A percentile compares a stretch with the other conserved stretches of the same genome.
phyloP scores from a whole-genome alignment of 164 flowering plant species.

The Stephania yunnanensis region DNA sequence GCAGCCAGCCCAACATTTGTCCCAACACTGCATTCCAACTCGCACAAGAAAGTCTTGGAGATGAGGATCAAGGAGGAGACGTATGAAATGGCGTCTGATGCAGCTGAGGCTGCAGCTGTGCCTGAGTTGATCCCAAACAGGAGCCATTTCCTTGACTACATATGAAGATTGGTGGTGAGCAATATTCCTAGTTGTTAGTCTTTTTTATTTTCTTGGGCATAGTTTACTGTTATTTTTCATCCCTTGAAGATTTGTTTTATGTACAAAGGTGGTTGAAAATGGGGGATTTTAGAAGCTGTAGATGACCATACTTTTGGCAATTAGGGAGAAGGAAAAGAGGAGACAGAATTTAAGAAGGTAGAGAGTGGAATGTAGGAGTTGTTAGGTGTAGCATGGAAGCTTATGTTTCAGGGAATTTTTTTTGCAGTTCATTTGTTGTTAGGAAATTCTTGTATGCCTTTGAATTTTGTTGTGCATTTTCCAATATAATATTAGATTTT shows the following conservation, averaged over 20 bases:
- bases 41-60: slow-evolving; percentile 86
- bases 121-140: slow-evolving; percentile 23
- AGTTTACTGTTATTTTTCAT: slow-evolving; percentile 28
- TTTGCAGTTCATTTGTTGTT: slow-evolving; percentile 59
- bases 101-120: background rate
- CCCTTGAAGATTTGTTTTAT: slow-evolving; percentile 12
- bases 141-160: slow-evolving; percentile 19
- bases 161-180: slow-evolving; percentile 2
- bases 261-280: slow-evolving; percentile 38
- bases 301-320: slow-evolving; percentile 31
- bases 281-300: slow-evolving; percentile 20
- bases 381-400: background rate
- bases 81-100: slow-evolving; percentile 5
- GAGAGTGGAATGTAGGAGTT: slow-evolving; percentile 4
- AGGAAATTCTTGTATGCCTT: slow-evolving; percentile 33
- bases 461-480: slow-evolving; percentile 3
- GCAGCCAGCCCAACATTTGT: slow-evolving; percentile 93
- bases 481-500: background rate
- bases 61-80: slow-evolving; percentile 46
- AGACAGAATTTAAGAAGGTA: slow-evolving; percentile 18
- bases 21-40: slow-evolving; percentile 80
- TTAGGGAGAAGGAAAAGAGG: slow-evolving; percentile 18
- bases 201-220: slow-evolving; percentile 27
- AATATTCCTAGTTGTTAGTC: slow-evolving; percentile 9
- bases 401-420: slow-evolving; percentile 38